Evolutionary conservation across 1,139 yeast genomes (phyloP), one percentile per base, ranked within the genome.

Genomic region (Scheffersomyces quercinus): DNA sequence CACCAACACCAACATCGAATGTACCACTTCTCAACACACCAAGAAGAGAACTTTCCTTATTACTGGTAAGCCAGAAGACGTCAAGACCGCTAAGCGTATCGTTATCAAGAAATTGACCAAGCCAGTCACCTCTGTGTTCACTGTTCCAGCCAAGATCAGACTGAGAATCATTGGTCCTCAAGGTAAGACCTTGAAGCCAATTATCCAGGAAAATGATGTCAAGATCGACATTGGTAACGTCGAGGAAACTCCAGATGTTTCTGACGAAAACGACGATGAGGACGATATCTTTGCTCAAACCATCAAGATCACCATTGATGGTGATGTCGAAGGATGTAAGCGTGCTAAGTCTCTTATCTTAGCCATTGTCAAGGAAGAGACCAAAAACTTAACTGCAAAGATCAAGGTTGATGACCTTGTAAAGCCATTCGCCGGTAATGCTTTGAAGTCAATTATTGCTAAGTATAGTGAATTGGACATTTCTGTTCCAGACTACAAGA

Each of bases 141-240:
- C 74, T 37, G 81, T 93, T 45, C 98, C 99, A 34, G 79, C 93
- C 26, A 80, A 81, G 54, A 78, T 89, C 43, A 82, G 96, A 64
- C 79, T 96, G 3, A 79, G 81, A 46, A 81, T 95, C 50, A 90
- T 95, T 67, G 99, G 99, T 46, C 79, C 93, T 38, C 88, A 85
- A 64, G 99, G 99, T 59, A 79, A 79, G 53, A 86, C 77, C 50
- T 80, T 95, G 65, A 87, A 83, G 60, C 90, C 93, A 46, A 88
- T 95, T 54, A 77, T 87, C 44, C 85, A 78, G 44, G 74, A 80
- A 38, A 78, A 87, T 49, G 87, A 82, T 43, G 89, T 88, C 44
- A 85, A 76, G 56, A 80, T 93, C 59, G 90, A 90, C 58, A 82
- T 93, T 57, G 84, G 83, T 20, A 79, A 71, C 56, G 66, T 65